Evolutionary conservation across 129 eudicot species (phyloP).

Genomic region (Arctium lappa): DNA sequence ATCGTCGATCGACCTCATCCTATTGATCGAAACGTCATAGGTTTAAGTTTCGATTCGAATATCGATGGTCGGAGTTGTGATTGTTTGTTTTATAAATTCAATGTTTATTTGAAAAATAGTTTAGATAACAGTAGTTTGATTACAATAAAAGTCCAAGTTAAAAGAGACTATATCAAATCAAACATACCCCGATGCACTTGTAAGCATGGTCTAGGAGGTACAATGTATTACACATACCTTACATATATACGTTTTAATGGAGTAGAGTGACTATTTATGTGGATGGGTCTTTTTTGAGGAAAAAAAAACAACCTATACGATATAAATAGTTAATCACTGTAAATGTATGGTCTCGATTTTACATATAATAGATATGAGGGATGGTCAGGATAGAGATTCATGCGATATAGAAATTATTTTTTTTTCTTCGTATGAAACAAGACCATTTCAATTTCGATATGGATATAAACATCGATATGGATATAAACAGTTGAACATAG

Average conservation of each 20-base stretch:
- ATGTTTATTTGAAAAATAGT: background rate
- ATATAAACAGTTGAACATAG: background rate
- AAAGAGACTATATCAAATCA: background rate
- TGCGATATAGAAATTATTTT: background rate
- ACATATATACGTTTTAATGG: background rate
- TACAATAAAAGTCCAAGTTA: background rate
- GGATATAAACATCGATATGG: background rate
- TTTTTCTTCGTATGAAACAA: too few relatives aligned
- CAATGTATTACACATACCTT: background rate
- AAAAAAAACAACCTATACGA: background rate
- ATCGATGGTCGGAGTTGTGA: background rate
- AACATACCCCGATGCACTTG: background rate
- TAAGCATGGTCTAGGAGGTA: background rate
- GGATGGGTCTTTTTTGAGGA: background rate
- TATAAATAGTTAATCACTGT: background rate
- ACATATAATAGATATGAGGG: background rate
- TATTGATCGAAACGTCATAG: background rate
- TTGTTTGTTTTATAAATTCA: background rate
- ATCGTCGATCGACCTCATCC: background rate
- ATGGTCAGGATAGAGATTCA: background rate
- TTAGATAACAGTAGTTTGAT: background rate
- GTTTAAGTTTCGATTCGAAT: background rate
- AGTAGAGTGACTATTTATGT: background rate
- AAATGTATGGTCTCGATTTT: background rate
- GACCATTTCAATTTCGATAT: background rate